Base-by-base conservation (phyloP, 331 rosid genomes). In the Telfairia occidentalis region DNA sequence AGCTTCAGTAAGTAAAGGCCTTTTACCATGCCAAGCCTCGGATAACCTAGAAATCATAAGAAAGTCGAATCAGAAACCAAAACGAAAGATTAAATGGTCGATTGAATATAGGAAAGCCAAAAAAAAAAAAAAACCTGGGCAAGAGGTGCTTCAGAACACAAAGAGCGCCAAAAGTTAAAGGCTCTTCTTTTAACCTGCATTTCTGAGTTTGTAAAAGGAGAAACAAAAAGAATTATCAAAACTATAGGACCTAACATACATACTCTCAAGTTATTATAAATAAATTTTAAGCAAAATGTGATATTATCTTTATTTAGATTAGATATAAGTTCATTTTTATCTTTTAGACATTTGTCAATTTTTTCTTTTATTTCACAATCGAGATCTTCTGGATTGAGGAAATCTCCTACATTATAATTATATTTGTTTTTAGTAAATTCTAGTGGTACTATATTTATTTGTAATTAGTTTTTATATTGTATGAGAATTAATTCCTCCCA, bases 71-170 rank as follows among this genome's bases (percentile, higher is more conserved):
- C 52, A 42, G 28, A 61, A 71, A 49, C n/a, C 70, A 83, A 76
- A 82, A 75, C 46, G 52, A 70, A 34, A 32, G 74, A 79, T 24
- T 54, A 74, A 46, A 60, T 67, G 40, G 49, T 23, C 48, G 76
- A 21, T 34, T 64, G 19, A 67, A 67, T 67, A 73, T n/a, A 11
- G 55, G 40, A 19, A 78, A 61, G 69, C 2, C 34, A 21, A 75
- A 73, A n/a, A n/a, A n/a, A n/a, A n/a, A n/a, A n/a, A n/a, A n/a
- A 74, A 86, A 93, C 98, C 98, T 94, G 38, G 98, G 97, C 80
- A 94, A 86, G 66, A 94, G 96, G 86, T 91, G 98, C 87, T 94
- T 94, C 82, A 94, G 76, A 84, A 94, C 90, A 52, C 92, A 87
- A 7, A 94, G 90, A 46, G 92, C 88, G 45, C 97, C 96, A 80